A percentile compares a stretch with the other conserved stretches of the same genome.
Evolutionary conservation across 2,329 filamentous ascomycete species (phyloP).

Genomic region (Fusarium sp.): DNA sequence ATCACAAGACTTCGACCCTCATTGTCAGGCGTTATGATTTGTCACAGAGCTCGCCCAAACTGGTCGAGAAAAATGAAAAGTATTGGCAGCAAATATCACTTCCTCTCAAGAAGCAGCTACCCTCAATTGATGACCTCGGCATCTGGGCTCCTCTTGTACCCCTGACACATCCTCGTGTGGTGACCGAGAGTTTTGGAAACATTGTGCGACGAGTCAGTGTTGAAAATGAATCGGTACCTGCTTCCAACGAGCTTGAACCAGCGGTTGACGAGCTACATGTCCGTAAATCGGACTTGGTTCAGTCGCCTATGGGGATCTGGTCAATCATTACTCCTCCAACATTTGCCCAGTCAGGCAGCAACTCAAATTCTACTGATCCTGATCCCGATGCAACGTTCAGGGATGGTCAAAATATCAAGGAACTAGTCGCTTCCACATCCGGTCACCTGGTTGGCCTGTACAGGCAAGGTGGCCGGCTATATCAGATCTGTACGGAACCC

Average conservation of each 20-base stretch:
- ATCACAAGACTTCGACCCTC: slow-evolving; percentile 71
- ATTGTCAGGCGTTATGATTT: slow-evolving; percentile 53
- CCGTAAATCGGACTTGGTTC: slow-evolving; percentile 45
- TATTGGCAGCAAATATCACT: slow-evolving; percentile 54
- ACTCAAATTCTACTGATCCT: slow-evolving; percentile 15
- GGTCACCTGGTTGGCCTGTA: slow-evolving; percentile 52
- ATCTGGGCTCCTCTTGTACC: slow-evolving; percentile 66
- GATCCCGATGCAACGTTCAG: slow-evolving; percentile 41
- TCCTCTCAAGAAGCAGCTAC: slow-evolving; percentile 35
- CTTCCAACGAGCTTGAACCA: slow-evolving; percentile 77
- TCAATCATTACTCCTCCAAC: slow-evolving; percentile 71
- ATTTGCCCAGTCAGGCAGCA: slow-evolving; percentile 32
- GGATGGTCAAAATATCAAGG: slow-evolving; percentile 34
- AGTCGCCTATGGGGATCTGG: slow-evolving; percentile 74
- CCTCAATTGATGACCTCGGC: slow-evolving; percentile 42
- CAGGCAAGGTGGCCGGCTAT: slow-evolving; percentile 58
- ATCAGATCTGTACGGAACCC: slow-evolving; percentile 52
- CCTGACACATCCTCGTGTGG: slow-evolving; percentile 70
- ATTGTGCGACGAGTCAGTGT: slow-evolving; percentile 75
- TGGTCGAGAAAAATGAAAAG: slow-evolving; percentile 51
- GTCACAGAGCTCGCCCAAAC: slow-evolving; percentile 27
- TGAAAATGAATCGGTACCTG: slow-evolving; percentile 63
- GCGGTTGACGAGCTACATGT: slow-evolving; percentile 71
- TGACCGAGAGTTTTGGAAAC: slow-evolving; percentile 79
- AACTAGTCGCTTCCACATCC: slow-evolving; percentile 44